Conservation (phyloP, 1,139 yeast species). For the Magnusiomyces sp. region DNA sequence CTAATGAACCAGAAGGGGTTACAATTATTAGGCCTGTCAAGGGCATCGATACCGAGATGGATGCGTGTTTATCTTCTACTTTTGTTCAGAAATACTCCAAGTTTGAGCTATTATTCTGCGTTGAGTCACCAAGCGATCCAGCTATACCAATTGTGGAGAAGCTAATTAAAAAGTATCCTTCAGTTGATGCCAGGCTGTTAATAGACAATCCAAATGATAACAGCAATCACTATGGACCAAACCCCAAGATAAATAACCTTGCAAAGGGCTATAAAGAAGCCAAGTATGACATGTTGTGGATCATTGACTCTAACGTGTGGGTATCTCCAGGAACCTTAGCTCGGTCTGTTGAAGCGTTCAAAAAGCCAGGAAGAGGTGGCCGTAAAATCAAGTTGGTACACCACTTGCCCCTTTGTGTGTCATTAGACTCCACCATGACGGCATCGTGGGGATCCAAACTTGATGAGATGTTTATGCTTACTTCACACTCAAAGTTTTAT, state of each 20-base stretch:
- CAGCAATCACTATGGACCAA: conserved; percentile 53
- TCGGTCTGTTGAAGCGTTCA: conserved; percentile 52
- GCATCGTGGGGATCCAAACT: conserved; percentile 52
- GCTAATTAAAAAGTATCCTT: conserved; percentile 47
- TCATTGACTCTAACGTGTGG: conserved; percentile 85
- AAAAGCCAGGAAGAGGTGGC: conserved; percentile 24
- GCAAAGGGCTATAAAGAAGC: conserved; percentile 69
- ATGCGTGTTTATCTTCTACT: conserved; percentile 57
- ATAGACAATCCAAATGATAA: conserved; percentile 28
- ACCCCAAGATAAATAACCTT: conserved; percentile 81
- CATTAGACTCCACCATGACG: conserved; percentile 27
- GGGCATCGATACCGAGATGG: conserved; percentile 74
- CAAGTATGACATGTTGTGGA: conserved; percentile 70
- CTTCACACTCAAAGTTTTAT: conserved; percentile 81
- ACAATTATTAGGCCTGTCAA: conserved; percentile 75
- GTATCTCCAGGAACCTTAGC: conserved; percentile 55
- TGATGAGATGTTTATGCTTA: conserved; percentile 78
- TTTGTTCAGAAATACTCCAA: conserved; percentile 64
- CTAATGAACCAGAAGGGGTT: conserved; percentile 42
- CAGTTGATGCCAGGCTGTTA: conserved; percentile 51
- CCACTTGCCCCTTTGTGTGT: conserved; percentile 65
- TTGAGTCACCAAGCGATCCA: conserved; percentile 56
- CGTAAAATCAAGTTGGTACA: conserved; percentile 57
- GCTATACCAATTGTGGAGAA: conserved; percentile 49
- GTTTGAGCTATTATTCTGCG: conserved; percentile 68